Evolutionary conservation across 73 alveolate species (phyloP).

Genomic region (Uronychia setigera): DNA sequence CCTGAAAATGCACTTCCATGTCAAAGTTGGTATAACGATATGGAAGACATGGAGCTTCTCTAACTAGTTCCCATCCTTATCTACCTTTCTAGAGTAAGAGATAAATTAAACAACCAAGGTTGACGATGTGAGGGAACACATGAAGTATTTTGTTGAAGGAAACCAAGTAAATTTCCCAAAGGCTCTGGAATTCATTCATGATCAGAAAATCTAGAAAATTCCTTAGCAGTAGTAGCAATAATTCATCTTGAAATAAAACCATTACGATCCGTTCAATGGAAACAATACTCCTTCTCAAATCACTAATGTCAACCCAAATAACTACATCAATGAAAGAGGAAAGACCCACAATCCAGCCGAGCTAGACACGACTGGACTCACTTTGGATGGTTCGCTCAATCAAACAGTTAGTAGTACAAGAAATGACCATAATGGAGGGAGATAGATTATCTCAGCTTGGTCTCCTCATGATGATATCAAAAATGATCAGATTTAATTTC

Average conservation of each 20-base stretch:
- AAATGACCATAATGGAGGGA: too few species aligned
- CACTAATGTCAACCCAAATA: neutral
- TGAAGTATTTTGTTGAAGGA: conserved; percentile 13
- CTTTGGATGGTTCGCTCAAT: neutral
- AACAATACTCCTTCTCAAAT: neutral
- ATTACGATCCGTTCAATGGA: neutral
- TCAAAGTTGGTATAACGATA: conserved; percentile 67
- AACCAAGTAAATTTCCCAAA: neutral
- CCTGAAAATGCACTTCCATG: conserved; percentile 80
- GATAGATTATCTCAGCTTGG: neutral
- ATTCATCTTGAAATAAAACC: too few species aligned
- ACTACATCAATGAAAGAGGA: neutral
- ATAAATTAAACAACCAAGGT: conserved; percentile 49
- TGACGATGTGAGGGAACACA: conserved; percentile 59
- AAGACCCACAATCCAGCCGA: too few species aligned
- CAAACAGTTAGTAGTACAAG: neutral
- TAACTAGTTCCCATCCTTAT: conserved; percentile 33
- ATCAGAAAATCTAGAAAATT: neutral
- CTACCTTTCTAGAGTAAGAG: neutral
- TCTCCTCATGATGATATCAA: neutral
- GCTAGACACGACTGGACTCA: neutral
- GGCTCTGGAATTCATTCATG: neutral
- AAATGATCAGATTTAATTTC: neutral
- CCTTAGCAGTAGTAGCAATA: neutral
- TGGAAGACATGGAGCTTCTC: conserved; percentile 65